Base-by-base conservation (phyloP, 345 rosid genomes). In the Gossypium herbaceum region DNA sequence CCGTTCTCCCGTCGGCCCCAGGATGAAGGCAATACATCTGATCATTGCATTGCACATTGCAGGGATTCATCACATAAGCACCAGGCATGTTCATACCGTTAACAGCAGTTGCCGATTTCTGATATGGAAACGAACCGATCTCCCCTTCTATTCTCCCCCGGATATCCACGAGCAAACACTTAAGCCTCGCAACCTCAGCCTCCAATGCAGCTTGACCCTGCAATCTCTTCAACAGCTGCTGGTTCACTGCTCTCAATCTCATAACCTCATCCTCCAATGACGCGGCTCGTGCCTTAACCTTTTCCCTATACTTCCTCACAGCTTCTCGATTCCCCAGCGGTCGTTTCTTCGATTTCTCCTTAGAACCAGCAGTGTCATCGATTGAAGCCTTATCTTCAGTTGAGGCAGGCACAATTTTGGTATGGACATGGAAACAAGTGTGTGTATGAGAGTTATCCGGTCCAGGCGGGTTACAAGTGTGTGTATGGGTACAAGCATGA, bases 81-180 rank as follows among this genome's bases (percentile, higher is more conserved):
- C 84, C 83, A 58, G 83, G 79, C 56, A 77, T 3, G 19, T 80
- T 85, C 39, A 81, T 22, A 69, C 83, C 24, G 71, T 80, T 86
- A 22, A 82, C 75, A 81, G 78, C 80, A 50, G 78, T 59, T 0
- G 78, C 57, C 0, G 92, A 62, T 78, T 92, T 95, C 86, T 93
- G 98, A 79, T 95, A 95, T 12, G 99, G 99, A 77, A 95, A 95
- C n/a, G 94, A 81, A 24, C 99, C 98, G 61, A 95, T 95, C 79
- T 95, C 99, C 73, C 99, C 98, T 74, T 95, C 99, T 13, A 95
- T 95, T 76, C 99, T 87, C 24, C 99, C 99, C 63, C 98, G 85
- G 12, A 95, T 86, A 72, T 95, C 99, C 71, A 93, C 98, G 76
- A 93, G 98, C 85, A 95, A 84, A 85, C 98, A 95, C 87, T 95